These are phyloP conservation scores for Calonectria naviculata DNA, from an alignment of 2,329 filamentous ascomycete species.

Conservation along the genomic window DNA sequence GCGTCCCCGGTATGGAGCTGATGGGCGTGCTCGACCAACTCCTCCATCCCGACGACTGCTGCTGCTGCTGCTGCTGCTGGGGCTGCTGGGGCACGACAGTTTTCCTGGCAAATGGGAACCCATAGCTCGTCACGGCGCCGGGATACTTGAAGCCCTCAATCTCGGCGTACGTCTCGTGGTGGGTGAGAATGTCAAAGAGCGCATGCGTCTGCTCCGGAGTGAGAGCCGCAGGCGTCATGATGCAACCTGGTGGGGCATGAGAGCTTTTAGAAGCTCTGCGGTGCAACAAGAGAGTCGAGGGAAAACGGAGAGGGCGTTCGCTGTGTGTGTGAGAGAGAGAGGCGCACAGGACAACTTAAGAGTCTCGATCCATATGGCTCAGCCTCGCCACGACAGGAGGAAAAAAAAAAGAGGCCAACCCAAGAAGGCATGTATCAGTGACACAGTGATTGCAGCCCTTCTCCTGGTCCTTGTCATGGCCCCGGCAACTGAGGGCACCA, in stretches of 20 bases:
- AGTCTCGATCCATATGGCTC: not conserved
- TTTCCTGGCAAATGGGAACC: slow-evolving; percentile 70
- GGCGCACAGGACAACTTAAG: not conserved
- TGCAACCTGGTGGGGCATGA: slow-evolving; percentile 25
- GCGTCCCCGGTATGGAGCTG: slow-evolving; percentile 40
- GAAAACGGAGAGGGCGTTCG: not conserved
- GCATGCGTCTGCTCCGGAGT: slow-evolving; percentile 59
- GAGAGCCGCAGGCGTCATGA: slow-evolving; percentile 40
- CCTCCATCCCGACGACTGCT: slow-evolving; percentile 26
- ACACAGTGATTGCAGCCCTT: slow-evolving; percentile 2
- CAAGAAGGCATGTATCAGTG: not conserved
- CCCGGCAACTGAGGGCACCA: slow-evolving; percentile 4
- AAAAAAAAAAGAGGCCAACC: not conserved
- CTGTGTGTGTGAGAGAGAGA: not conserved
- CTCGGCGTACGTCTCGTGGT: slow-evolving; percentile 72
- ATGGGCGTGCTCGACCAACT: slow-evolving; percentile 38
- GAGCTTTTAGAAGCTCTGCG: not conserved
- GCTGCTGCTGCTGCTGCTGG: slow-evolving; percentile 25
- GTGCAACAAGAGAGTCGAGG: not conserved
- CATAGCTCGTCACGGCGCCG: slow-evolving; percentile 73
- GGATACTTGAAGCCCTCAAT: slow-evolving; percentile 78
- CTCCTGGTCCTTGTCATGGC: not conserved
- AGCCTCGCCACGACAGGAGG: not conserved
- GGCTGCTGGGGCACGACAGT: slow-evolving; percentile 26
- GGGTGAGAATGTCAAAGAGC: slow-evolving; percentile 70